Base-by-base conservation (phyloP, 805 yeast species). In the Yamadazyma laniorum region DNA sequence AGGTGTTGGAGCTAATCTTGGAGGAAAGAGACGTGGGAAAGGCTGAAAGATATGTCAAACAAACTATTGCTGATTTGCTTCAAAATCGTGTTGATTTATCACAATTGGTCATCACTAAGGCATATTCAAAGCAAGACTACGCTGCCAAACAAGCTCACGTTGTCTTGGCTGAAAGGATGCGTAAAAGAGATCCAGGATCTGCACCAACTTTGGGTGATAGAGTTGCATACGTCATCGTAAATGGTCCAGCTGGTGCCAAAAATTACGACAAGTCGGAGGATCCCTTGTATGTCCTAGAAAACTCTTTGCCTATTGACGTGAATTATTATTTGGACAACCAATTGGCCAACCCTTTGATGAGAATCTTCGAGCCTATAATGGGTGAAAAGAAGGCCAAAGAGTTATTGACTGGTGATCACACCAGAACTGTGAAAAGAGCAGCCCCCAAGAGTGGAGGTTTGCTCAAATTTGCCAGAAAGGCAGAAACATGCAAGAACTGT, bases 171-270 rank as follows among this genome's bases (percentile, higher is more conserved):
- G 96, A 90, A 53, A 74, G 97, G 51, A 93, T 93, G 97, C 76
- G 81, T 37, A 88, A 89, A 58, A 82, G 99, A 70, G 99, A 93
- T 56, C 84, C 95, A 0, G 99, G 99, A 17, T 84, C 95, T 6
- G 99, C 99, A 1, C 99, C 99, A 3, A 80, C 88, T 9, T 74
- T 93, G 33, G 99, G 99, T 41, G 99, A 93, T 58, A 85, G 99
- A 65, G 98, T 93, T 22, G 98, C 98, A 5, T 93, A 91, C 57
- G 99, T 93, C 25, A 90, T 93, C 42, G 83, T 86, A 49, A 65
- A 62, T 35, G 47, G 47, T 3, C 80, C 91, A 0, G 82, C 87
- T 4, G 82, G 87, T 35, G 85, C 87, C 40, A 90, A 88, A 57
- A 84, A 90, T 46, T 95, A 90, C 61, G 96, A 91, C 50, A 89